Conservation (phyloP, 768 basidiomycete species). For the Suillus plorans region DNA sequence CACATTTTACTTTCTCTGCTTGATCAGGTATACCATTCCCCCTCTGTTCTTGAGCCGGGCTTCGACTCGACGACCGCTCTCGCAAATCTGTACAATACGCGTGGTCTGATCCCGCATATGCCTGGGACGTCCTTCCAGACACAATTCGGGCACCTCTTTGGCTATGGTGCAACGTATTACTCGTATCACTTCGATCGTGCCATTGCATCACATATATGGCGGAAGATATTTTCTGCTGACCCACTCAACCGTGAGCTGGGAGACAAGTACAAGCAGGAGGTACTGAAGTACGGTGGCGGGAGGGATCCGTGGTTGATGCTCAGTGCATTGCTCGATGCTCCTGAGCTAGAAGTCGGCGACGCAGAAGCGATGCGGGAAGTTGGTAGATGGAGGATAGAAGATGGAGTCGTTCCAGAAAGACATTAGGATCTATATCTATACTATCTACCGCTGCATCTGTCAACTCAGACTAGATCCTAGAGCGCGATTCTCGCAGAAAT, state of each 20-base stretch:
- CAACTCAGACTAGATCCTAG: neutral
- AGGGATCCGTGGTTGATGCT: constrained; percentile 96
- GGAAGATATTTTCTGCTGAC: constrained; percentile 63
- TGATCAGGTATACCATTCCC: constrained; percentile 90
- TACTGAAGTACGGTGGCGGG: constrained; percentile 83
- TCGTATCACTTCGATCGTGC: constrained; percentile 96
- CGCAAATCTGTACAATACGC: constrained; percentile 58
- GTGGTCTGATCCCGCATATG: constrained; percentile 83
- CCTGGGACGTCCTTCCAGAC: constrained; percentile 90
- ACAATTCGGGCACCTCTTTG: constrained; percentile 92
- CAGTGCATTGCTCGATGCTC: constrained; percentile 60
- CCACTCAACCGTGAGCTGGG: constrained; percentile 74
- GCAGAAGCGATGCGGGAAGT: constrained; percentile 86
- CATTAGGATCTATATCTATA: constrained; percentile 49
- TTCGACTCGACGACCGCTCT: constrained; percentile 78
- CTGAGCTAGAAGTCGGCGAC: constrained; percentile 70
- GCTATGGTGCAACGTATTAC: constrained; percentile 98
- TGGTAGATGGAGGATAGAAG: constrained; percentile 84
- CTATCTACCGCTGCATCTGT: neutral
- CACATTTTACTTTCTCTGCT: constrained; percentile 88
- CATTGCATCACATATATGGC: constrained; percentile 92
- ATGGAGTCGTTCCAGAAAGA: constrained; percentile 60
- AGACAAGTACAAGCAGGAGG: constrained; percentile 75
- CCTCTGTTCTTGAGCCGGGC: constrained; percentile 45
- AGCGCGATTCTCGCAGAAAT: neutral